Percentiles rank a stretch among this genome's conserved stretches.
Conservation (phyloP, 768 basidiomycete species). For the Lentinula boryana region DNA sequence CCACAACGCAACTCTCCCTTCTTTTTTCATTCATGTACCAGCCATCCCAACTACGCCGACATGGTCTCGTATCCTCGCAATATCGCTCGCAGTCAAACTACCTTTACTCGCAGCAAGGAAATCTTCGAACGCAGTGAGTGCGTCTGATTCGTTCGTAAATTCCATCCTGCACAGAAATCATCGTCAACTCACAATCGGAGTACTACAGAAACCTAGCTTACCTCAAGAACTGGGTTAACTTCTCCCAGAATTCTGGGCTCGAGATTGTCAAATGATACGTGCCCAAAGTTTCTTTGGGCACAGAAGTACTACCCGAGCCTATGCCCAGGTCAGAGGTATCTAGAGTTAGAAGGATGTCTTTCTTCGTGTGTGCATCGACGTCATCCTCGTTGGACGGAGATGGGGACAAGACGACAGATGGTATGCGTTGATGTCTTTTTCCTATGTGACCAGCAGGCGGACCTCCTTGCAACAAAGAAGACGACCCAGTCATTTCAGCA, state of each 20-base stretch:
- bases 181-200: not conserved
- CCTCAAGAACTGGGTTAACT: constrained; percentile 60
- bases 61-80: constrained; percentile 86
- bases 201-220: constrained; percentile 18
- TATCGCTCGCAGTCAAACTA: constrained; percentile 74
- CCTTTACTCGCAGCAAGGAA: constrained; percentile 82
- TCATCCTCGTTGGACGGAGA: constrained; percentile 49
- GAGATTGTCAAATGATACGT: constrained; percentile 68
- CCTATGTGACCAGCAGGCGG: constrained; percentile 17
- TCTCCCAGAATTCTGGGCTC: constrained; percentile 76
- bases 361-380: constrained; percentile 33
- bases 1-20: not conserved
- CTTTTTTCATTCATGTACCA: constrained; percentile 40
- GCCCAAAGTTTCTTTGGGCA: constrained; percentile 40
- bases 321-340: constrained; percentile 28
- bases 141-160: constrained; percentile 59
- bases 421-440: constrained; percentile 57
- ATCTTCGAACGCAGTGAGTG: constrained; percentile 73
- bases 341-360: constrained; percentile 64
- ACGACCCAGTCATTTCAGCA: not conserved
- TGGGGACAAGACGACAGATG: constrained; percentile 74
- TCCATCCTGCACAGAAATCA: constrained; percentile 38
- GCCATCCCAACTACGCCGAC: constrained; percentile 89
- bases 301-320: constrained; percentile 22
- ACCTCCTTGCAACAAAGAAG: constrained; percentile 18